Evolutionary conservation across 1,284 basidiomycete genomes (phyloP).

Genomic region (Pyrrhoderma noxium): DNA sequence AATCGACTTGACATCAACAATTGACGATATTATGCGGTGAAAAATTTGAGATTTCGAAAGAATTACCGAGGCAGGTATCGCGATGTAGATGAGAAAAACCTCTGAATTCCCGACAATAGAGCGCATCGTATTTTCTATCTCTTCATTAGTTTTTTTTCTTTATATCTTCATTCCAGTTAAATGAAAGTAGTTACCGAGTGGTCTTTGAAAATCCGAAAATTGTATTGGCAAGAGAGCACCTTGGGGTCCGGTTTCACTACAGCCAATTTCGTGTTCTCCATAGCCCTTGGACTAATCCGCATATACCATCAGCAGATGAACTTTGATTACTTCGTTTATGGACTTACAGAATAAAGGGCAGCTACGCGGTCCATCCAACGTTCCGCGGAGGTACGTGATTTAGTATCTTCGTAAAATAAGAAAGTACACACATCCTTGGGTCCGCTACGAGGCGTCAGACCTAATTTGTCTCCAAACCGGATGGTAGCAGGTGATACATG

Average conservation of each 20-base stretch:
- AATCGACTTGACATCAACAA: conserved; percentile 43
- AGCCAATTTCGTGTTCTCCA: conserved; percentile 49
- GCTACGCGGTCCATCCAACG: conserved; percentile 52
- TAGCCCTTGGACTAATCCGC: conserved; percentile 49
- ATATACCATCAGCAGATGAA: conserved; percentile 4
- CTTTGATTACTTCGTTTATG: background rate
- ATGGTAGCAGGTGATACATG: conserved; percentile 60
- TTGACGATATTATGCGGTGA: conserved; percentile 58
- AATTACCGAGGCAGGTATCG: conserved; percentile 43
- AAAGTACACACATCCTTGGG: conserved; percentile 62
- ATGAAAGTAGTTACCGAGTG: conserved; percentile 37
- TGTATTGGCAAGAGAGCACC: conserved; percentile 55
- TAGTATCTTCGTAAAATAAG: conserved; percentile 58
- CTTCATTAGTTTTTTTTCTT: background rate
- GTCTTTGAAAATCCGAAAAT: conserved; percentile 61
- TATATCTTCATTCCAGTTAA: background rate
- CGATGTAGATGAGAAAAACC: conserved; percentile 59
- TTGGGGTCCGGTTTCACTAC: conserved; percentile 34
- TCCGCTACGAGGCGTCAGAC: conserved; percentile 61
- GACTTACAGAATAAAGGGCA: conserved; percentile 50
- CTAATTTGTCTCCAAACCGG: conserved; percentile 78
- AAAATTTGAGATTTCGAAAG: conserved; percentile 52
- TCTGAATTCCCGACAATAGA: conserved; percentile 33
- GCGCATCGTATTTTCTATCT: conserved; percentile 44
- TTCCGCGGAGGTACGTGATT: conserved; percentile 39